A percentile compares a stretch with the other conserved stretches of the same genome.
Conservation (phyloP, 2,329 filamentous ascomycete genomes). For the Xylariaceae sp. region DNA sequence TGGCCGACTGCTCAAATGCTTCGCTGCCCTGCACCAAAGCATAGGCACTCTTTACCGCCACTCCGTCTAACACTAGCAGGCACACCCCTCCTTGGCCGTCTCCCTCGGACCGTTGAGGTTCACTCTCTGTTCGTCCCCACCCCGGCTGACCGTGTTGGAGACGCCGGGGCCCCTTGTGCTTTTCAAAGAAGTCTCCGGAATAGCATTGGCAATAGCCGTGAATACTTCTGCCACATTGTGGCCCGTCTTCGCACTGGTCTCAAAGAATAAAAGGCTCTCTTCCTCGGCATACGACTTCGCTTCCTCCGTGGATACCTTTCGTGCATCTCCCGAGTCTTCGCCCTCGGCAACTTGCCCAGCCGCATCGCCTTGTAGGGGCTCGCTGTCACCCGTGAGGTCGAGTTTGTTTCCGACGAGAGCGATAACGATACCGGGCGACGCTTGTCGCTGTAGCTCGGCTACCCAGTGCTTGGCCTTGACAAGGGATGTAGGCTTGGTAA, state of each 20-base stretch:
- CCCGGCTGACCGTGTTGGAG: conserved; percentile 52
- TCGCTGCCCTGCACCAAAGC: conserved; percentile 10
- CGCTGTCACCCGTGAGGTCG: conserved; percentile 68
- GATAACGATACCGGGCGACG: conserved; percentile 93
- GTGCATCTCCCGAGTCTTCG: conserved; percentile 63
- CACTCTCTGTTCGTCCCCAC: conserved; percentile 67
- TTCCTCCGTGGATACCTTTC: conserved; percentile 87
- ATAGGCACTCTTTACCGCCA: conserved; percentile 20
- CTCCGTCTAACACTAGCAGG: conserved; percentile 53
- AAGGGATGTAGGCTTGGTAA: conserved; percentile 92
- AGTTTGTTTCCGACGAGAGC: conserved; percentile 96
- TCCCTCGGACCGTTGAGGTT: conserved; percentile 72
- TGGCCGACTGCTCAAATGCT: conserved; percentile 10
- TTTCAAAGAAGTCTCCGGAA: conserved; percentile 95
- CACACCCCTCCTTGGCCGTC: conserved; percentile 84
- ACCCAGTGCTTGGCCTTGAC: conserved; percentile 99
- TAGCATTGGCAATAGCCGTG: conserved; percentile 95
- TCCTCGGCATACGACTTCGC: conserved; percentile 92
- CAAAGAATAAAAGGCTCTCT: conserved; percentile 90
- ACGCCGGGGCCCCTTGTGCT: conserved; percentile 68
- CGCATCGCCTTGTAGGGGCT: conserved; percentile 35
- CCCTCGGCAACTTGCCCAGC: conserved; percentile 45
- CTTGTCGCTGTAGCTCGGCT: conserved; percentile 92
- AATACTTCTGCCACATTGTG: conserved; percentile 94
- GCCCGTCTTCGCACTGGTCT: conserved; percentile 96